Conservation (phyloP, 768 basidiomycete genomes). For the Rhodosporidiobolus odoratus region DNA sequence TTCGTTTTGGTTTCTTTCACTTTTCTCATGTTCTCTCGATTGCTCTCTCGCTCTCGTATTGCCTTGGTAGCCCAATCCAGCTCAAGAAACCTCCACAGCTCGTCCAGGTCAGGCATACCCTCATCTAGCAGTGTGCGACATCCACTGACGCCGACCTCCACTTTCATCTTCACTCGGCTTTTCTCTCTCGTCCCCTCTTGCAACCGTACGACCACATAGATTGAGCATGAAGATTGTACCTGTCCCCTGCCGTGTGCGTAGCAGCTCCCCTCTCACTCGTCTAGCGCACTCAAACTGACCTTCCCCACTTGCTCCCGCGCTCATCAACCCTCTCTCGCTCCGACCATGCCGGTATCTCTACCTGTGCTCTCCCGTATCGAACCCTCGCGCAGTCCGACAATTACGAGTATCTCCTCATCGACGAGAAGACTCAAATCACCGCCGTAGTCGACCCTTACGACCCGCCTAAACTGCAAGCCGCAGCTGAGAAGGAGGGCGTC, state of each 20-base stretch:
- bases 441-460: conserved; percentile 78
- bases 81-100: too few relatives aligned
- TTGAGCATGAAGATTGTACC: conserved; percentile 26
- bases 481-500: conserved; percentile 59
- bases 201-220: neutral
- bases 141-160: too few relatives aligned
- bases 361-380: neutral
- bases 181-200: neutral
- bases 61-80: too few relatives aligned
- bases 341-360: neutral
- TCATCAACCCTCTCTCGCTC: neutral
- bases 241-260: conserved; percentile 32
- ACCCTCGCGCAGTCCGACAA: conserved; percentile 16
- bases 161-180: neutral
- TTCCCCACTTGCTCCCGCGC: neutral
- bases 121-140: too few relatives aligned
- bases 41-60: neutral
- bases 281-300: neutral
- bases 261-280: too few relatives aligned
- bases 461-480: conserved; percentile 56
- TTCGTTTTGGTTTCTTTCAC: neutral
- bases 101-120: too few relatives aligned
- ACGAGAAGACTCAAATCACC: conserved; percentile 53
- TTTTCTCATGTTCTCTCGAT: neutral
- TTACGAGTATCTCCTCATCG: conserved; percentile 36